Evolutionary conservation across 495 filamentous ascomycete genomes (phyloP), one percentile per base, ranked within the genome.

Genomic region (Haplographium delicatum): DNA sequence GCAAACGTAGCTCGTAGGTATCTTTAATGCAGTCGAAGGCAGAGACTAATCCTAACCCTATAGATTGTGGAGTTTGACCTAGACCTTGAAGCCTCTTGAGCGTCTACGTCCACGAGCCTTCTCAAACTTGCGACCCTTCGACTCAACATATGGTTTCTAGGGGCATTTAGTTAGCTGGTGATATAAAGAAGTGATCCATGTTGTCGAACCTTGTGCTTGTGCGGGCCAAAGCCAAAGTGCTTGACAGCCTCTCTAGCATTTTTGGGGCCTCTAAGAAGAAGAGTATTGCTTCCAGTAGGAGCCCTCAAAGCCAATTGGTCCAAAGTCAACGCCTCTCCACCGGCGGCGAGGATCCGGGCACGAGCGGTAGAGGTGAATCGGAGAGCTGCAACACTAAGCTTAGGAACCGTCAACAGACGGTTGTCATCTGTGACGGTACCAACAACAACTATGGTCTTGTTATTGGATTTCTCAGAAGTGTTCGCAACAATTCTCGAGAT

Each of bases 91-190:
- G 78, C 94, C 93, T 57, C 83, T 76, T 60, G 90, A 96, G 69
- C 89, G 78, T 79, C 93, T 91, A 70, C 93, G 88, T 67, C 93
- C 93, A 90, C 93, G 91, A 66, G 91, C 93, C 47, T 81, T 78
- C 83, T 98, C 93, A 77, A 97, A 98, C 80, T 98, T 98, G 70
- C 94, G 86, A 63, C 94, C 94, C 84, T 98, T 98, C 80, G 87
- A 93, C 71, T 85, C 82, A 62, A 98, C 82, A 61, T 96, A 91
- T 22, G 94, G 94, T 80, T 95, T 95, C 89, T 89, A 57, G 48
- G 59, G 57, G n/a, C n/a, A 39, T 20, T 6, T 1, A 44, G 60
- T 68, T 56, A 69, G 59, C 24, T n/a, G 19, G 27, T 13, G 4
- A 3, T 24, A 10, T 37, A 5, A 11, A 39, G 22, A 47, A 40